Evolutionary conservation across 148 eudicot genomes (phyloP).

Genomic region (Amaranthus palmeri): DNA sequence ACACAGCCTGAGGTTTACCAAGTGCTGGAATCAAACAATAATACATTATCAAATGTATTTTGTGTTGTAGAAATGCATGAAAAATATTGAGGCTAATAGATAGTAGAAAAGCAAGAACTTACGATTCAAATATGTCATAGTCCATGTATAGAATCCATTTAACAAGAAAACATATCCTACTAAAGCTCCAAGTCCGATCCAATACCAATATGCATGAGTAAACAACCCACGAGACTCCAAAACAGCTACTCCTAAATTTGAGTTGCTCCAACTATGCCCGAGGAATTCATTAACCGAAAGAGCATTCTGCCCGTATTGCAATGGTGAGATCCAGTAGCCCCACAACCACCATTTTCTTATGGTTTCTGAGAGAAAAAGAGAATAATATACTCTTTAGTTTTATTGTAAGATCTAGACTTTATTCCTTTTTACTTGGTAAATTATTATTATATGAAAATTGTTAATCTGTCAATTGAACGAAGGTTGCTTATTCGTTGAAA

Average conservation of each 20-base stretch:
- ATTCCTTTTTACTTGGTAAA: too few relatives aligned
- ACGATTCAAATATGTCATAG: conserved; percentile 57
- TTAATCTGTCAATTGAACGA: too few relatives aligned
- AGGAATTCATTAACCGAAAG: conserved; percentile 78
- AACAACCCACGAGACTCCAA: conserved; percentile 51
- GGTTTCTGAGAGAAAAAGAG: conserved; percentile 32
- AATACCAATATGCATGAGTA: conserved; percentile 52
- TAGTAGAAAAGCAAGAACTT: conserved; percentile 14
- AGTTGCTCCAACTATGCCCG: conserved; percentile 69
- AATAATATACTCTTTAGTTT: neutral
- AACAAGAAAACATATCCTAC: conserved; percentile 48
- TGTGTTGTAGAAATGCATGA: too few relatives aligned
- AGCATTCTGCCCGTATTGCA: conserved; percentile 75
- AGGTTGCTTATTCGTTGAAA: too few relatives aligned
- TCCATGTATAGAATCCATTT: conserved; percentile 36
- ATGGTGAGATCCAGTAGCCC: conserved; percentile 89
- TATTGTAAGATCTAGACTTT: neutral
- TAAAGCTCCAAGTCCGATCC: conserved; percentile 62
- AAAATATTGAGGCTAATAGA: neutral
- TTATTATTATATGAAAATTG: too few relatives aligned
- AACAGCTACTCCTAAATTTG: conserved; percentile 44
- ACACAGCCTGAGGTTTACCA: conserved; percentile 56
- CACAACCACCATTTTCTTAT: conserved; percentile 86
- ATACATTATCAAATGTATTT: neutral
- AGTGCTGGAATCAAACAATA: conserved; percentile 40